Conservation (phyloP, 306 rosid genomes). For the Dryas alaskensis region DNA sequence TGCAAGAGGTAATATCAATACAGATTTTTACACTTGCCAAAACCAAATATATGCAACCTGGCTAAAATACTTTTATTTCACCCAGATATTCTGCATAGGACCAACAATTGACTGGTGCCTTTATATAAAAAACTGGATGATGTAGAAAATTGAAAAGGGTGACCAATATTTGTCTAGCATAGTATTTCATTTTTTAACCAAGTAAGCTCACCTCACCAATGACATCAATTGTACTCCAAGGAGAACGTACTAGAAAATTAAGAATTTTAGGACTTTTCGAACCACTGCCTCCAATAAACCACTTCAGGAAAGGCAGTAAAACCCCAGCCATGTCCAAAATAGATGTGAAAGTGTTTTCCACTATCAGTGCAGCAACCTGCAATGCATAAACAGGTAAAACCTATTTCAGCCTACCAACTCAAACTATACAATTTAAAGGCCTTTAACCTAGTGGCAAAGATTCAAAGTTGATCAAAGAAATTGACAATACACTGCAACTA, state of each 20-base stretch:
- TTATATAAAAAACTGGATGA: neutral
- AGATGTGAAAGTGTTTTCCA: conserved; percentile 96
- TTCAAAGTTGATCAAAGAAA: neutral
- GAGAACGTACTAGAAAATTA: conserved; percentile 90
- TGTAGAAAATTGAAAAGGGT: neutral
- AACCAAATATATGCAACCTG: neutral
- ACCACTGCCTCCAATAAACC: conserved; percentile 87
- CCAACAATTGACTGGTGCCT: neutral
- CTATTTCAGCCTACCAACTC: neutral
- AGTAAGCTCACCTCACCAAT: conserved; percentile 66
- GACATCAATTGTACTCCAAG: conserved; percentile 91
- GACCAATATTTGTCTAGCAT: conserved; percentile 11
- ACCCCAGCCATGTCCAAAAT: conserved; percentile 99
- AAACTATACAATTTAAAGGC: neutral
- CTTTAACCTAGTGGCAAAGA: neutral
- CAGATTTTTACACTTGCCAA: neutral
- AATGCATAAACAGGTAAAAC: conserved; percentile 30
- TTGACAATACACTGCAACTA: neutral
- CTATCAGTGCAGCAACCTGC: conserved; percentile 84
- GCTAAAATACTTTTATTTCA: neutral
- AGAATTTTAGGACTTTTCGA: conserved; percentile 73
- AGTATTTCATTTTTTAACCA: neutral
- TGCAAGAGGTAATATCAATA: neutral
- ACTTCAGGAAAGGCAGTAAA: conserved; percentile 85
- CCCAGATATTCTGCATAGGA: neutral